Evolutionary conservation across 345 rosid genomes (phyloP), one percentile per base, ranked within the genome.

Genomic region (Linum lewisii): DNA sequence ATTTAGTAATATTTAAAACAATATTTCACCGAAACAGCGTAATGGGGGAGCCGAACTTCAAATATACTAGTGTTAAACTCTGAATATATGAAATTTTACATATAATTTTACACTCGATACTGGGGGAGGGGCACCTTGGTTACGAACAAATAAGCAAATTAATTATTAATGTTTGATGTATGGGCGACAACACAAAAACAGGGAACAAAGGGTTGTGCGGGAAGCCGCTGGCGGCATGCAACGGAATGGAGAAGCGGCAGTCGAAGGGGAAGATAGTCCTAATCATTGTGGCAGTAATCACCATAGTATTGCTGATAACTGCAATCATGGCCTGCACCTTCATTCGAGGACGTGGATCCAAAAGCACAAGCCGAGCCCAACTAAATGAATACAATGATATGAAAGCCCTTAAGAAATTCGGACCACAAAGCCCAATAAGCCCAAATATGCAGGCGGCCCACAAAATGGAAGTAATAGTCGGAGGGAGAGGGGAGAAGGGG

Each of bases 171-270:
- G n/a, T 29, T 29, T 29, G 34, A 29, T 6, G 6, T 26, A 26
- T 26, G 32, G 32, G 32, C 32, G 32, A 26, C 34, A 29, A 26
- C 34, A 29, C 7, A 8, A 29, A 29, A 57, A 45, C 75, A 88
- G 96, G 88, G 25, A 88, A 88, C 67, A 74, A 70, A 45, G 82
- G 54, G 0, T 66, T 92, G 20, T 84, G 98, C 62, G 98, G 95
- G 44, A 64, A 70, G 63, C 95, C 98, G 6, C 69, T 88, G 19
- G n/a, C 60, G 16, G 65, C 66, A n/a, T 92, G 98, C 81, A 68
- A 67, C 56, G 44, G 73, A 8, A 29, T 4, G 8, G 52, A 73
- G 4, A 80, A 74, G 63, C 80, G 72, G 52, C 69, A 61, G 5
- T 66, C 66, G 6, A 52, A 69, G 6, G 69, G 65, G 7, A 52